phyloP scores from a whole-genome alignment of 306 rosid genomes.

The Sicyos edulis region DNA sequence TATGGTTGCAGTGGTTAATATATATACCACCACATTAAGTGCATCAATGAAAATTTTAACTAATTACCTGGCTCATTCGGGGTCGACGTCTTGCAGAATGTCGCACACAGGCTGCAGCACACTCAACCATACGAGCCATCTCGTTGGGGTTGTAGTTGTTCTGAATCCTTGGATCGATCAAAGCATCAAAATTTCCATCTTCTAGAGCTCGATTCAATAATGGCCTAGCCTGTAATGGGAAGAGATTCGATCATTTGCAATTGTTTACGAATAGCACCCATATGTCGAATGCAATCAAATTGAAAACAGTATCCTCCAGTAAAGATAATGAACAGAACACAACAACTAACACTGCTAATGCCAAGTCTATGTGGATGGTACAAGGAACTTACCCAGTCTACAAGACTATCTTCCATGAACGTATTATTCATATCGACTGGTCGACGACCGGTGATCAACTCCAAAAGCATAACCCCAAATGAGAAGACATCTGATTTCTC shows the following conservation, averaged over 20 bases:
- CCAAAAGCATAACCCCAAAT: constrained; percentile 87
- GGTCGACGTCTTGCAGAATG: constrained; percentile 95
- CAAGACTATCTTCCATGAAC: constrained; percentile 79
- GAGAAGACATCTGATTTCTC: constrained; percentile 98
- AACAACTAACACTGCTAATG: not conserved
- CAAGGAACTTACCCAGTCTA: constrained; percentile 77
- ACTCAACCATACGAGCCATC: constrained; percentile 77
- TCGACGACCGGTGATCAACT: constrained; percentile 74
- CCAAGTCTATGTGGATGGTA: not conserved
- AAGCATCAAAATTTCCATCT: constrained; percentile 54
- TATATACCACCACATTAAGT: too few relatives aligned
- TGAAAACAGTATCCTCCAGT: not conserved
- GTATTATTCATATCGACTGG: constrained; percentile 65
- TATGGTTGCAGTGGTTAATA: not conserved
- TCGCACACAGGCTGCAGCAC: constrained; percentile 85
- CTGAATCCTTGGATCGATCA: constrained; percentile 67
- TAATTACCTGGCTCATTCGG: constrained; percentile 81
- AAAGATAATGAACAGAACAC: too few relatives aligned
- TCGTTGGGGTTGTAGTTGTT: constrained; percentile 54
- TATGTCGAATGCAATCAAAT: not conserved
- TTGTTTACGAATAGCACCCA: not conserved
- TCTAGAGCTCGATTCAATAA: constrained; percentile 68
- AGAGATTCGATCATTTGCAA: not conserved
- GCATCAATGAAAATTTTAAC: not conserved
- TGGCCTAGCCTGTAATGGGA: constrained; percentile 75